Base-by-base conservation (phyloP, 192 early-diverging fungal genomes). In the Phycomyces blakesleeanus region DNA sequence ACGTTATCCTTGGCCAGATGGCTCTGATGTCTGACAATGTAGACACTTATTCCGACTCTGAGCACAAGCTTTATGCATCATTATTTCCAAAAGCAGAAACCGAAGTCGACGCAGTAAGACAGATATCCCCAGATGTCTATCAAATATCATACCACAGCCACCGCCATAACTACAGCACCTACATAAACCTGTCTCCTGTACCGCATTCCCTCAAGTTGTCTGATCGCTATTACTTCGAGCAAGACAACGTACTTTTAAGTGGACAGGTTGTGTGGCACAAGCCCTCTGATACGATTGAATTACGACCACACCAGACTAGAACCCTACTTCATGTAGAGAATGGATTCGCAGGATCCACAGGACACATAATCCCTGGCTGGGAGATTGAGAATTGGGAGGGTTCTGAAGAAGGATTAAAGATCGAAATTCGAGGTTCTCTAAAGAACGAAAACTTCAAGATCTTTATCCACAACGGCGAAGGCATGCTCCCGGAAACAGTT, bases 21-120 rank as follows among this genome's bases (percentile, higher is more conserved):
- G 51, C 55, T 8, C 55, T 72, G 16, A 72, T 66, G 47, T 72
- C 70, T 1, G 70, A 72, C 40, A 72, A 72, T 66, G 70, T 72
- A 10, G 59, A 54, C 12, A 57, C 20, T 15, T 72, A 72, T 22
- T 55, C 42, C 15, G 41, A 47, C 21, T 20, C 60, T 37, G 70
- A 72, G 18, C 70, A 72, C 51, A 20, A 49, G n/a, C 29, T 72
- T 6, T 72, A 72, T 52, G 42, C 59, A 12, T 56, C 52, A 18
- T 57, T 53, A 5, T 72, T 72, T 34, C 70, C 70, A 7, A 72
- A 72, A 18, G 52, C 47, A 4, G n/a, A 53, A 15, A 22, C 39
- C 18, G 18, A 59, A 1, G 55, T 66, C 0, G 24, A 56, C 12
- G 34, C 41, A n/a, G 55, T 72, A 21, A n/a, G 10, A 1, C 44